phyloP scores from a whole-genome alignment of 345 rosid species.

The Psidium friedrichsthalianum region DNA sequence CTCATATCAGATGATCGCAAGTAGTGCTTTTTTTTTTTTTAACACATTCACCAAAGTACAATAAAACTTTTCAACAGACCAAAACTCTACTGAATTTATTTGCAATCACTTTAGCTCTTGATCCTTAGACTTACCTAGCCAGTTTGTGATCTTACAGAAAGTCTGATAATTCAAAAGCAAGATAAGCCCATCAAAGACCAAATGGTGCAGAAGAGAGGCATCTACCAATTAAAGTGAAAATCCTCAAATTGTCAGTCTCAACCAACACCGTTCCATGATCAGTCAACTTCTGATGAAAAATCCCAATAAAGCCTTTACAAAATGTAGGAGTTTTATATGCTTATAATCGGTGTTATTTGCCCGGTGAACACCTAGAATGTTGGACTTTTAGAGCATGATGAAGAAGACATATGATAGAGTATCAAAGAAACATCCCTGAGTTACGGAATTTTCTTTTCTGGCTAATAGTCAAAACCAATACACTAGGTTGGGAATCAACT shows the following conservation, averaged over 20 bases:
- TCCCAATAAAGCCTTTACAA: not conserved
- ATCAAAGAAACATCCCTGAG: not conserved
- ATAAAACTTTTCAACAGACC: not conserved
- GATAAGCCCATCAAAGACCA: not conserved
- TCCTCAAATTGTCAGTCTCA: not conserved
- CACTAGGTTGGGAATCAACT: not conserved
- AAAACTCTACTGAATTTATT: not conserved
- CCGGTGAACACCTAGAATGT: not conserved
- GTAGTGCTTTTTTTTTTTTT: not conserved
- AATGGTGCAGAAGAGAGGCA: not conserved
- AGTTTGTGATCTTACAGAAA: not conserved
- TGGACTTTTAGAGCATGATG: not conserved
- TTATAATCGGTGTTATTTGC: not conserved
- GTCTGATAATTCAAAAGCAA: not conserved
- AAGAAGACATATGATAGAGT: not conserved
- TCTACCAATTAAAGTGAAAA: not conserved
- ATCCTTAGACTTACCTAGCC: not conserved
- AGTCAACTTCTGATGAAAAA: not conserved
- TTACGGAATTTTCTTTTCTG: not conserved
- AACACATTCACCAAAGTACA: not conserved
- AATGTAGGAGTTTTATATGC: not conserved
- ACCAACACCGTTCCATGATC: not conserved
- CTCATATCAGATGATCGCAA: not conserved
- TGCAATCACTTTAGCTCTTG: not conserved
- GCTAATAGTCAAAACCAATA: not conserved